These are phyloP conservation scores for Taiwanofungus camphoratus DNA, from an alignment of 1,284 basidiomycete species.

Conservation along the genomic window DNA sequence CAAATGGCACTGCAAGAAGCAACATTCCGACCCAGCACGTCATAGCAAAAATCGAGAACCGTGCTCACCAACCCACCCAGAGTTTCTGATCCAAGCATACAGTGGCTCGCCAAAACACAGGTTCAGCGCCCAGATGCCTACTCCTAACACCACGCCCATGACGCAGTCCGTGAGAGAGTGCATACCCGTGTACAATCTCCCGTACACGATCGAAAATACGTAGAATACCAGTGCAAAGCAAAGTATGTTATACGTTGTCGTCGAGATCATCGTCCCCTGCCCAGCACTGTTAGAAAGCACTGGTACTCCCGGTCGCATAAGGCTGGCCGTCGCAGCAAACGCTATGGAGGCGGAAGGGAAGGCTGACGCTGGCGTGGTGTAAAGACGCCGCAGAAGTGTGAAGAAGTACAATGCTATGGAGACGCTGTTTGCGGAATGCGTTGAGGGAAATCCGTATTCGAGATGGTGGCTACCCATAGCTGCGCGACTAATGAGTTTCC, in stretches of 20 bases:
- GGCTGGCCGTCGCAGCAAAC: neutral
- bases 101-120: slow-evolving; percentile 33
- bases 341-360: neutral
- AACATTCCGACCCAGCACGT: neutral
- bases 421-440: slow-evolving; percentile 89
- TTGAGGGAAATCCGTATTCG: slow-evolving; percentile 94
- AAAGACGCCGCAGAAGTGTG: slow-evolving; percentile 47
- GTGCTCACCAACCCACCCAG: slow-evolving; percentile 48
- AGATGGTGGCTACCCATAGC: slow-evolving; percentile 82
- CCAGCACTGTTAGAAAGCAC: slow-evolving; percentile 9
- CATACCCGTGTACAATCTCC: slow-evolving; percentile 90
- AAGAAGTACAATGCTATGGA: slow-evolving; percentile 82
- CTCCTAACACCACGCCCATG: slow-evolving; percentile 63
- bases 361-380: slow-evolving; percentile 26
- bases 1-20: slow-evolving; percentile 51
- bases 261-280: slow-evolving; percentile 33
- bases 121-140: slow-evolving; percentile 58
- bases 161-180: slow-evolving; percentile 79
- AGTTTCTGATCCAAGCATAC: slow-evolving; percentile 45
- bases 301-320: slow-evolving; percentile 6
- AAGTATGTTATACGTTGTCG: slow-evolving; percentile 37
- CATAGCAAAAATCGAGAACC: neutral
- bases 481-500: slow-evolving; percentile 24
- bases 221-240: slow-evolving; percentile 53
- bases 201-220: slow-evolving; percentile 78